Evolutionary conservation across 371 early-diverging fungal species (phyloP).

Genomic region (Mucor saturninus): DNA sequence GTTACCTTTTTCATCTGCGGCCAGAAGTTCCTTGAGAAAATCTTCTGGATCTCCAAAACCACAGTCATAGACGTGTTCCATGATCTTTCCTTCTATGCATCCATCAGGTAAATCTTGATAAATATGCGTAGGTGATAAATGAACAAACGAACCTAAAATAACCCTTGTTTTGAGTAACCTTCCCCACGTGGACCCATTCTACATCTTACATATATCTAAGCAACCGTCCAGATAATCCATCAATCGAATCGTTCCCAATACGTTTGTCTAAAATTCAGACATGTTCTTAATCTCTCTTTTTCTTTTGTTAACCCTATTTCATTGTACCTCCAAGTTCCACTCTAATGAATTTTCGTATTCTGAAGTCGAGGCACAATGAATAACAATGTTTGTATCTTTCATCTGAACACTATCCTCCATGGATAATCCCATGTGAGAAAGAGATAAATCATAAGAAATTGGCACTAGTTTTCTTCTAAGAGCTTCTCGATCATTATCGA

Average conservation of each 20-base stretch:
- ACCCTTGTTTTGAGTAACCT: not conserved
- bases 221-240: constrained; percentile 53
- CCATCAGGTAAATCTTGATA: constrained; percentile 32
- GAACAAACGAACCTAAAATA: constrained; percentile 27
- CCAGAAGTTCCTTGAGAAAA: constrained; percentile 42
- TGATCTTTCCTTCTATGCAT: constrained; percentile 21
- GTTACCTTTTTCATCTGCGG: constrained; percentile 45
- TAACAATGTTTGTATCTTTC: constrained; percentile 44
- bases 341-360: constrained; percentile 51
- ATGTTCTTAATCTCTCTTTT: not conserved
- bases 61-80: constrained; percentile 52
- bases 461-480: constrained; percentile 48
- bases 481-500: constrained; percentile 8
- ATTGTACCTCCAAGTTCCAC: constrained; percentile 49
- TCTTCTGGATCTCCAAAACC: constrained; percentile 53
- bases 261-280: constrained; percentile 41
- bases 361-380: constrained; percentile 59
- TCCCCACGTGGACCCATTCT: not conserved
- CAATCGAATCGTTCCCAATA: constrained; percentile 50
- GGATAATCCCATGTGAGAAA: constrained; percentile 50
- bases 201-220: constrained; percentile 27
- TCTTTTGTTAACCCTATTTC: not conserved
- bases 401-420: constrained; percentile 42
- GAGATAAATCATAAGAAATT: constrained; percentile 50
- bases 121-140: constrained; percentile 34